Evolutionary conservation across 2,329 filamentous ascomycete genomes (phyloP).

Genomic region (Claviceps fusiformis): DNA sequence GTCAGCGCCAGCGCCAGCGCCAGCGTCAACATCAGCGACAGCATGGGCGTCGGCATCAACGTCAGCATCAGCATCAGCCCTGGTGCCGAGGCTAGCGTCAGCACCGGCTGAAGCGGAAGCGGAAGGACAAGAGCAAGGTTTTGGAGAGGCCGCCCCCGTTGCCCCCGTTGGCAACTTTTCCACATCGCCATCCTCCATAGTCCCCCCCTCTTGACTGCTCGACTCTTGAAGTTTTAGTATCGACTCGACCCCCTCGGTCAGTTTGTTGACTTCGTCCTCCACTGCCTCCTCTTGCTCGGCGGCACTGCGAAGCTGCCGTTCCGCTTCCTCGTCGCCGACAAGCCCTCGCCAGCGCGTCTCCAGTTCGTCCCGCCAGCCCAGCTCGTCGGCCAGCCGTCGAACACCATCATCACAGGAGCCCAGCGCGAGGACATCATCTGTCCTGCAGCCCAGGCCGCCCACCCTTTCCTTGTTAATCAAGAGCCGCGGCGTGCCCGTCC

Average conservation of each 20-base stretch:
- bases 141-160: neutral
- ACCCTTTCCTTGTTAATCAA: slow-evolving; percentile 81
- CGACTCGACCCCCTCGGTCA: slow-evolving; percentile 22
- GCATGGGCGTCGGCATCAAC: neutral
- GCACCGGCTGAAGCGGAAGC: neutral
- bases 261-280: slow-evolving; percentile 30
- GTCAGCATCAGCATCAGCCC: no score
- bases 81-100: neutral
- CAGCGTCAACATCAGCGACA: no score
- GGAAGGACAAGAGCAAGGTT: neutral
- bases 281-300: slow-evolving; percentile 19
- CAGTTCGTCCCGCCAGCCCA: slow-evolving; percentile 79
- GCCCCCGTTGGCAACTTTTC: no score
- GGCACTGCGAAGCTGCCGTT: slow-evolving; percentile 27
- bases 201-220: neutral
- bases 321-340: slow-evolving; percentile 47
- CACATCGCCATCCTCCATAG: no score
- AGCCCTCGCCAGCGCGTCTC: slow-evolving; percentile 59
- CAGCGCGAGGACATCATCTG: slow-evolving; percentile 75
- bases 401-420: slow-evolving; percentile 78
- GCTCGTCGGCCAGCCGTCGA: slow-evolving; percentile 58
- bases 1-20: neutral
- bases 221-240: slow-evolving; percentile 20
- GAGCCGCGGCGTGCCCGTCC: slow-evolving; percentile 54
- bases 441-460: slow-evolving; percentile 59